Evolutionary conservation across 768 basidiomycete genomes (phyloP), one percentile per base, ranked within the genome.

Genomic region (Daedaleopsis nitida): DNA sequence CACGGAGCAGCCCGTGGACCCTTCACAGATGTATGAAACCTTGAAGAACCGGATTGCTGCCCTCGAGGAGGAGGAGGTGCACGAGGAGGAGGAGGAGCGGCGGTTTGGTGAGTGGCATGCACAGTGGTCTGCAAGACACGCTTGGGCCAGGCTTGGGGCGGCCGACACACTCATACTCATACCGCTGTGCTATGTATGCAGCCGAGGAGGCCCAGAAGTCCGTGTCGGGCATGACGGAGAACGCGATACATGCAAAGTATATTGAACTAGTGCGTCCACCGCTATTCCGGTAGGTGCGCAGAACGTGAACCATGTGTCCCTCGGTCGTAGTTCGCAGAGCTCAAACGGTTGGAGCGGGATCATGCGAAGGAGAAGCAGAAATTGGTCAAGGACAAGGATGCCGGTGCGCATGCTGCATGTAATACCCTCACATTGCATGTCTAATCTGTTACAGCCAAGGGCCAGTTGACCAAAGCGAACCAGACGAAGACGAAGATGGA

Each of bases 301-400:
- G 44, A 47, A 21, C 43, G 44, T 45, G 49, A 19, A 55, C 45
- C n/a, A n/a, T n/a, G 58, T 62, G 52, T 50, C 24, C 57, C 59
- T 44, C 5, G 37, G 8, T 37, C 69, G 23, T 68, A 95, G 92
- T 95, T 94, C 74, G 91, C 92, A 68, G 92, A 94, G 74, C 78
- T 92, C 72, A 94, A 94, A 73, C 83, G 91, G 54, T 74, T 91
- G 70, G 93, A 95, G 75, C 84, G 93, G 65, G 92, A 94, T 70
- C 89, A 94, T 69, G 87, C 92, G 43, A 94, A 92, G 76, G 93
- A 94, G 80, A 94, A 91, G 74, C 92, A 94, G 78, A 94, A 94
- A 70, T 79, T 94, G 34, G 80, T 84, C 52, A 94, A 94, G 77
- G 93, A 95, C 79, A 94, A 94, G 77, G 93, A 94, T 76, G 85